A percentile compares a stretch with the other conserved stretches of the same genome.
Conservation (phyloP, 768 basidiomycete genomes). For the Boletus reticuloceps region DNA sequence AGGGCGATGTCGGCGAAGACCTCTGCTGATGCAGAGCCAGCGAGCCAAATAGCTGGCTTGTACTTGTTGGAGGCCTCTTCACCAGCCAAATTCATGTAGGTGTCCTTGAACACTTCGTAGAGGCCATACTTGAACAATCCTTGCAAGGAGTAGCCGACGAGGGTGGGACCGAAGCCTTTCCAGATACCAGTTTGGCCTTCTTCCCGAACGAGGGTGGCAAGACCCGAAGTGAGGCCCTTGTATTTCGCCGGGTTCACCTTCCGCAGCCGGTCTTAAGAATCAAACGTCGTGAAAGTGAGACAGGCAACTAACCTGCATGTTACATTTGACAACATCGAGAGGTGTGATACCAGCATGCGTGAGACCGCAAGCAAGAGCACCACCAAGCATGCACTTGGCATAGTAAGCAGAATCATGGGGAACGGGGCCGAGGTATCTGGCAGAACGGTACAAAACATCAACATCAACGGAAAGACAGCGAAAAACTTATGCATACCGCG, state of each 20-base stretch:
- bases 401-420: conserved; percentile 77
- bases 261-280: not conserved
- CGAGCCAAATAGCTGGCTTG: too few species aligned
- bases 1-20: conserved; percentile 96
- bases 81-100: conserved; percentile 86
- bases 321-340: conserved; percentile 86
- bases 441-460: not conserved
- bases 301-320: conserved; percentile 70
- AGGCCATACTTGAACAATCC: conserved; percentile 99
- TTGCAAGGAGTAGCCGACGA: conserved; percentile 92
- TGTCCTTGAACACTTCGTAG: conserved; percentile 96
- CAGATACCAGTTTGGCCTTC: conserved; percentile 86
- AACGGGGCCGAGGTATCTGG: conserved; percentile 66
- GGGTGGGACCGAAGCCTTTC: conserved; percentile 93
- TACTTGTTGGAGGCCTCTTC: conserved; percentile 51
- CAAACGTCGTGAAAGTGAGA: too few species aligned
- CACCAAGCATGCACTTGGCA: conserved; percentile 84
- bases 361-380: conserved; percentile 81
- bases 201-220: conserved; percentile 68
- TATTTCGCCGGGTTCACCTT: conserved; percentile 79
- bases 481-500: conserved; percentile 46
- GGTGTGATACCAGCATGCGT: conserved; percentile 89
- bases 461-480: not conserved
- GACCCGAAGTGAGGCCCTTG: conserved; percentile 58
- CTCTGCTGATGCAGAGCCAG: conserved; percentile 85